Percentiles rank a stretch among this genome's conserved stretches.
Evolutionary conservation across 2,329 filamentous ascomycete species (phyloP).

Genomic region (Blastomyces emzantsi): DNA sequence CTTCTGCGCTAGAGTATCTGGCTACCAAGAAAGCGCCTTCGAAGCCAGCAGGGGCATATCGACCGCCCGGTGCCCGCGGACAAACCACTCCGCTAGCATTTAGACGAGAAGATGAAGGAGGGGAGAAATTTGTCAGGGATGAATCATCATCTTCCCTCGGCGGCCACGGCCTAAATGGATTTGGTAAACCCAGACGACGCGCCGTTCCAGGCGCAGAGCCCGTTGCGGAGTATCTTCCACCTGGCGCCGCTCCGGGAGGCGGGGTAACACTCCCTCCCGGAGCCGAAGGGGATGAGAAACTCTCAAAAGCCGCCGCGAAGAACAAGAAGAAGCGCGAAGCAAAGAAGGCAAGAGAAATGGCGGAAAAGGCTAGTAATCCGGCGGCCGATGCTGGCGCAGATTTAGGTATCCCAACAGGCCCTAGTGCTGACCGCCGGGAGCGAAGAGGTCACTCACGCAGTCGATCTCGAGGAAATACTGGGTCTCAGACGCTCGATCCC

Average conservation of each 20-base stretch:
- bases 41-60: slow-evolving; percentile 94
- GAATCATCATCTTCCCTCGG: slow-evolving; percentile 52
- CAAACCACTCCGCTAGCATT: slow-evolving; percentile 84
- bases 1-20: slow-evolving; percentile 73
- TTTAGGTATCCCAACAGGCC: slow-evolving; percentile 6
- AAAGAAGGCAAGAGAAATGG: slow-evolving; percentile 79
- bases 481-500: slow-evolving; percentile 19
- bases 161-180: slow-evolving; percentile 58
- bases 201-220: slow-evolving; percentile 81
- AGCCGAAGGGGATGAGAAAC: slow-evolving; percentile 56
- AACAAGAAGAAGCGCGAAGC: slow-evolving; percentile 98
- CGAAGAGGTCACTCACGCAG: slow-evolving; percentile 47
- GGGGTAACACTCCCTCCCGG: slow-evolving; percentile 58
- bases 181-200: slow-evolving; percentile 63
- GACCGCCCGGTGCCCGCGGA: slow-evolving; percentile 86
- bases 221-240: slow-evolving; percentile 52
- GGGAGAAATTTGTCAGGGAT: slow-evolving; percentile 76
- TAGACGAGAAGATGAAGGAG: slow-evolving; percentile 95
- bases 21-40: slow-evolving; percentile 86
- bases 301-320: slow-evolving; percentile 80
- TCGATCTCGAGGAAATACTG: slow-evolving; percentile 39
- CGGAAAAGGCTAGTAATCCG: slow-evolving; percentile 47
- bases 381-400: slow-evolving; percentile 11
- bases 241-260: slow-evolving; percentile 60
- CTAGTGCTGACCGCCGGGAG: slow-evolving; percentile 57